Percentiles rank a stretch among this genome's conserved stretches.
phyloP scores from a whole-genome alignment of 106 monocot genomes.

The Dendrobium catenatum region DNA sequence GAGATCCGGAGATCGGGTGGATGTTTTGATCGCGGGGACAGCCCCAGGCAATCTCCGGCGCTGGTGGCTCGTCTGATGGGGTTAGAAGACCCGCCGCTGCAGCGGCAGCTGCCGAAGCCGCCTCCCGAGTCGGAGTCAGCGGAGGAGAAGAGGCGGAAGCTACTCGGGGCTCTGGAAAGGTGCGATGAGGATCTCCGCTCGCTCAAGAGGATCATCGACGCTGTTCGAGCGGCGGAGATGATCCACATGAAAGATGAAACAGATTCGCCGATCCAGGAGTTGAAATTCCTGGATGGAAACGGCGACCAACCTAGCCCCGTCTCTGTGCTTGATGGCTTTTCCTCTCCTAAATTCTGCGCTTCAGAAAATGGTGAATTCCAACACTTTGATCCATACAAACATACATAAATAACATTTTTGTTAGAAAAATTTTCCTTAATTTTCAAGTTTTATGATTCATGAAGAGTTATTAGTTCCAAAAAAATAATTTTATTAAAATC shows the following conservation, averaged over 20 bases:
- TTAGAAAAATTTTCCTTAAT: no score
- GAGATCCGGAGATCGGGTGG: conserved; percentile 5
- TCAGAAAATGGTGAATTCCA: conserved; percentile 2
- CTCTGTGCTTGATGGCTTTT: conserved; percentile 1
- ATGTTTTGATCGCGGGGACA: neutral
- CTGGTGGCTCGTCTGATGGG: conserved; percentile 2
- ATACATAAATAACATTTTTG: neutral
- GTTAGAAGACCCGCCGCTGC: neutral
- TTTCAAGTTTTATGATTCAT: no score
- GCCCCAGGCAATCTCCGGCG: neutral
- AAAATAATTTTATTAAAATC: neutral
- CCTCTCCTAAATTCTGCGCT: neutral
- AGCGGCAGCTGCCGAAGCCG: no score
- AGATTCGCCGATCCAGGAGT: neutral
- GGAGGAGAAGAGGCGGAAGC: conserved; percentile 6
- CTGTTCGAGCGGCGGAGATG: conserved; percentile 6
- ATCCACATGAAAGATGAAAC: neutral
- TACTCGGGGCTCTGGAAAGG: neutral
- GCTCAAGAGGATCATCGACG: conserved; percentile 7
- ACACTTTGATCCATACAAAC: neutral
- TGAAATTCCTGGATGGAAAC: neutral
- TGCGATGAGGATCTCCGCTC: conserved; percentile 8
- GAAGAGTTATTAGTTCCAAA: no score
- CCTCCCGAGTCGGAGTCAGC: neutral
- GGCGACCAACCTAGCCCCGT: conserved; percentile 8